A percentile compares a stretch with the other conserved stretches of the same genome.
phyloP scores from a whole-genome alignment of 2,329 filamentous ascomycete species.

The Aspergillus quadricinctus region DNA sequence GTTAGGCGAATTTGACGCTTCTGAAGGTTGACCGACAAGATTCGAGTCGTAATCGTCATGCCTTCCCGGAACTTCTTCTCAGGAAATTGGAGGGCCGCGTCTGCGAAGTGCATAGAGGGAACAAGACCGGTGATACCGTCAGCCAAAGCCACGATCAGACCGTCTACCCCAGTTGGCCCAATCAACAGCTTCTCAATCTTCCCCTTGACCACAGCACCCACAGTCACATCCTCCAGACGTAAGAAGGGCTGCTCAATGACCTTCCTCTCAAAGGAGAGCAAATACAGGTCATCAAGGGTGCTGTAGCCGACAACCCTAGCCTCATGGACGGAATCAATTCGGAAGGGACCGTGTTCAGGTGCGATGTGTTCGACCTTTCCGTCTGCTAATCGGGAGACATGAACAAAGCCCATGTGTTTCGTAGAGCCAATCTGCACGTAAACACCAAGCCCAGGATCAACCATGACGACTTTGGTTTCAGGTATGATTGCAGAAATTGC shows the following conservation, averaged over 20 bases:
- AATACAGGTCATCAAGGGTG: constrained; percentile 76
- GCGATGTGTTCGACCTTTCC: constrained; percentile 81
- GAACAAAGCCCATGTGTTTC: constrained; percentile 75
- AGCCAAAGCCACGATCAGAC: constrained; percentile 75
- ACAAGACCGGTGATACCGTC: constrained; percentile 89
- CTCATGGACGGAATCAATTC: constrained; percentile 71
- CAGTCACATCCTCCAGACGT: constrained; percentile 80
- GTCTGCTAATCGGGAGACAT: constrained; percentile 89
- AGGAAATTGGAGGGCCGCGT: constrained; percentile 81
- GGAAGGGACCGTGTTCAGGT: constrained; percentile 70
- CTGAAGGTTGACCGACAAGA: constrained; percentile 71
- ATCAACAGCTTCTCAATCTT: constrained; percentile 81
- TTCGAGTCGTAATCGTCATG: constrained; percentile 75
- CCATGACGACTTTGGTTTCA: constrained; percentile 71
- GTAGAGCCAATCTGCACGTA: constrained; percentile 69
- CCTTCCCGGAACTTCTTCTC: constrained; percentile 95
- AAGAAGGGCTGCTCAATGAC: constrained; percentile 85
- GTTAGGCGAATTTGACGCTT: constrained; percentile 82
- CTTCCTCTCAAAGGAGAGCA: constrained; percentile 76
- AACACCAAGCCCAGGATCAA: constrained; percentile 74
- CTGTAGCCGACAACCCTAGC: constrained; percentile 85
- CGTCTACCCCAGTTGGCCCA: constrained; percentile 70
- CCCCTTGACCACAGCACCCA: constrained; percentile 76
- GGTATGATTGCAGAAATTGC: constrained; percentile 66
- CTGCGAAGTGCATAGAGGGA: constrained; percentile 80